Base-by-base conservation (phyloP, 192 early-diverging fungal genomes). In the Chytriomyces sp. region DNA sequence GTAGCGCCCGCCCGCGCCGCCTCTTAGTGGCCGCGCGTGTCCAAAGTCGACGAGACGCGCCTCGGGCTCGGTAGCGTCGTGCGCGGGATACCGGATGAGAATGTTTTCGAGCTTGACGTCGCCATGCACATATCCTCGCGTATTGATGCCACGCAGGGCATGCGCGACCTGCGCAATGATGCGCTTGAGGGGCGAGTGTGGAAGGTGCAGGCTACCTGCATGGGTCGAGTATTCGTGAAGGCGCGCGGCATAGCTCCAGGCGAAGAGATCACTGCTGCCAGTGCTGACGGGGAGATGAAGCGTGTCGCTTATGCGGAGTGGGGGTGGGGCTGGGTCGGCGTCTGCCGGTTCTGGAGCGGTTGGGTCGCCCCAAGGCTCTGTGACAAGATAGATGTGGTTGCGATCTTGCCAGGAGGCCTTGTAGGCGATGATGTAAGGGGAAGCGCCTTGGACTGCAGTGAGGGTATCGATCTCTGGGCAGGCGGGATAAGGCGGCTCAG, bases 91-190 rank as follows among this genome's bases (percentile, higher is more conserved):
- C 52, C 32, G 10, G 32, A 74, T 39, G 28, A 88, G 72, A 39
- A 89, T 76, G 69, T 89, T 89, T 70, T 89, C 85, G 49, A 87
- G 77, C 73, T 88, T 88, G 75, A 86, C 76, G 59, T 88, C 86
- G n/a, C 82, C 74, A 59, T 88, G 86, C 8, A 79, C 79, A 22
- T 83, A 52, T 31, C 80, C 78, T 19, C 76, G 41, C 34, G 63
- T 41, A 64, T 88, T 77, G 38, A 88, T 69, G 61, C 83, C 69
- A 8, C 19, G 22, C 17, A 88, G 55, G 7, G 81, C 82, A 5
- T 41, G 28, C 5, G 78, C 59, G 36, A 84, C 70, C 52, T 85
- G 82, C 7, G 32, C 17, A 39, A 86, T 78, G 28, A 88, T 73
- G 54, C 39, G 37, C 30, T 56, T 49, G 25, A 74, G 53, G 22